Evolutionary conservation across 73 alveolate genomes (phyloP).

Genomic region (Durusdinium trenchii): DNA sequence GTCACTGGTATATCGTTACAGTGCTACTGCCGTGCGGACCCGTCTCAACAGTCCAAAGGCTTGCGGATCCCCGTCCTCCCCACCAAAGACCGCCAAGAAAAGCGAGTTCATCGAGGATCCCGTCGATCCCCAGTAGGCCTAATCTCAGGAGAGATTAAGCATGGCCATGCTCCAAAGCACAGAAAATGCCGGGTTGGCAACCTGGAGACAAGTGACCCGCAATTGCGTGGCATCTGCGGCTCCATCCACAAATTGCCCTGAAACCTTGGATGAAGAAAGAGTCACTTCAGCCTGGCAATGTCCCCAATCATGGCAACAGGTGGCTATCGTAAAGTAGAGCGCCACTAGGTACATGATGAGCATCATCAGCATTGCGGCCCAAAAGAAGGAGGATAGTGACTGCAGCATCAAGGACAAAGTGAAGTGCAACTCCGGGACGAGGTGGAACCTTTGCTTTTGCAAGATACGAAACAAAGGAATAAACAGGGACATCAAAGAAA

Average conservation of each 20-base stretch:
- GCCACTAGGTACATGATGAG: constrained; percentile 75
- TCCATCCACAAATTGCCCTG: constrained; percentile 17
- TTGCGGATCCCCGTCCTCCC: constrained; percentile 78
- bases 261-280: not conserved
- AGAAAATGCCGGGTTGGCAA: not conserved
- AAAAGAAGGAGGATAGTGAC: constrained; percentile 60
- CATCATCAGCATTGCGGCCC: constrained; percentile 93
- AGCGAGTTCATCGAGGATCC: constrained; percentile 76
- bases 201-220: not conserved
- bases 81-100: constrained; percentile 79
- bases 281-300: not conserved
- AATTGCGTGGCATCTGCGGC: not conserved
- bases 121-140: constrained; percentile 87
- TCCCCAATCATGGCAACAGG: not conserved
- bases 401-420: constrained; percentile 54
- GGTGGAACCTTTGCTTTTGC: constrained; percentile 51
- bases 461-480: too few relatives aligned
- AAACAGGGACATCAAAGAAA: too few relatives aligned
- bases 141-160: not conserved
- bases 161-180: not conserved
- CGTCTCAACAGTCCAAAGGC: too few relatives aligned
- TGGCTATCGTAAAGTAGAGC: constrained; percentile 54
- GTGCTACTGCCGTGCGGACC: too few relatives aligned
- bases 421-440: constrained; percentile 76
- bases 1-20: too few relatives aligned